Base-by-base conservation (phyloP, 352 stramenopile genomes). In the Phytopythium sindhum region DNA sequence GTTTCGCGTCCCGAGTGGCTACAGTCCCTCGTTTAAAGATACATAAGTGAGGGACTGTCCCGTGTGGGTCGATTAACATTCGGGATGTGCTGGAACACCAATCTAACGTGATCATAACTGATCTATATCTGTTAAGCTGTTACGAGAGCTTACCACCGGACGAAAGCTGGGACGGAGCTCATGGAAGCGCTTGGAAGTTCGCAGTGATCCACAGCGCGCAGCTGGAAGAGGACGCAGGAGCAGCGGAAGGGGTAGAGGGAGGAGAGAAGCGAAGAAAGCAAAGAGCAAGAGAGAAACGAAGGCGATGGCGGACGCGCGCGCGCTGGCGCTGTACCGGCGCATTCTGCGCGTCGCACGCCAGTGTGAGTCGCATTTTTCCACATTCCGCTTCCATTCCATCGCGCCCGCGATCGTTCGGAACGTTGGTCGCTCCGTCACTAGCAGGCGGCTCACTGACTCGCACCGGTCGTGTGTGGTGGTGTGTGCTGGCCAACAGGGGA, bases 281-380 rank as follows among this genome's bases (percentile, higher is more conserved):
- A 3, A 12, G 10, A 55, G n/a, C n/a, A n/a, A n/a, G n/a, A n/a
- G n/a, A n/a, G n/a, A n/a, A n/a, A n/a, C n/a, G n/a, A n/a, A n/a
- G n/a, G 47, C 35, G 28, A 52, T 54, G 57, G 39, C 47, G 60
- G 60, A 66, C 58, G 23, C 2, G n/a, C 75, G 78, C 64, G 81
- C 80, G 62, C 68, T 91, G 26, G 65, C 81, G 55, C 80, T 92
- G 41, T 92, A 93, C 60, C 80, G 81, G 44, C 86, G 83, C 64
- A 80, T 92, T 48, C 69, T 94, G 53, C 86, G 86, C 56, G 74
- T 88, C 23, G 86, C 83, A 9, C 64, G 84, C 24, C 86, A 72
- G 62, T 94, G 85, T 94, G 79, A 60, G 83, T 80, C n/a, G 9
- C 63, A 23, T 29, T 29, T 23, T 17, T 50, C 21, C 42, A 39